A percentile compares a stretch with the other conserved stretches of the same genome.
These are phyloP conservation scores for Capsicum chinense DNA, from an alignment of 257 asterid species.

Conservation along the genomic window DNA sequence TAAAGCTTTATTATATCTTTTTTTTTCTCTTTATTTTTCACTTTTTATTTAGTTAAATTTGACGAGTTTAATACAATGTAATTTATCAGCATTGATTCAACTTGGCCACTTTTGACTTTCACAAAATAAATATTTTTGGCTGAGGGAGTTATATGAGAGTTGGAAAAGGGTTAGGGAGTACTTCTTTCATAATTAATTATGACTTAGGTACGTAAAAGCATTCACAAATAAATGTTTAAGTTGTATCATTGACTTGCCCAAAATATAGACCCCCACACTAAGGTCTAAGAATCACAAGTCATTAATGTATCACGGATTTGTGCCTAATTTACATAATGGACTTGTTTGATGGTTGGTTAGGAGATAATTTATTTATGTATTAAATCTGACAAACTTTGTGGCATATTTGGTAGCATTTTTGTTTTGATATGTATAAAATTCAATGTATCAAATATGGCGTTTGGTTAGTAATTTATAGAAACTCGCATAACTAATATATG, in stretches of 20 bases:
- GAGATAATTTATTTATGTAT: too few species aligned
- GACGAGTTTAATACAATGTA: neutral
- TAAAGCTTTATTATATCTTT: neutral
- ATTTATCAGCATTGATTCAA: neutral
- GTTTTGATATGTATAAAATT: too few species aligned
- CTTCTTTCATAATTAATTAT: neutral
- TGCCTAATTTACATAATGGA: constrained; percentile 15
- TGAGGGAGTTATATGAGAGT: neutral
- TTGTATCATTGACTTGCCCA: neutral
- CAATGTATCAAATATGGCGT: too few species aligned
- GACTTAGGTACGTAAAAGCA: neutral
- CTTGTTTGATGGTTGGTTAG: too few species aligned
- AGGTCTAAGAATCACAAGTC: constrained; percentile 17
- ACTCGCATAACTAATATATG: too few species aligned
- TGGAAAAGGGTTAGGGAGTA: neutral
- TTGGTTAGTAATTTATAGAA: too few species aligned
- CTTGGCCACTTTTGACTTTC: neutral
- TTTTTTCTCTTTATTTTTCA: neutral
- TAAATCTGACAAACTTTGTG: too few species aligned
- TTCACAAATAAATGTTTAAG: neutral
- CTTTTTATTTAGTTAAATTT: neutral
- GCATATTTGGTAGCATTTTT: too few species aligned
- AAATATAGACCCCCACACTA: constrained; percentile 24
- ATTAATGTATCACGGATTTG: constrained; percentile 16
- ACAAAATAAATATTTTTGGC: neutral